Conservation (phyloP, 139 green algal genomes). For the Chlamydomonas asymmetrica region DNA sequence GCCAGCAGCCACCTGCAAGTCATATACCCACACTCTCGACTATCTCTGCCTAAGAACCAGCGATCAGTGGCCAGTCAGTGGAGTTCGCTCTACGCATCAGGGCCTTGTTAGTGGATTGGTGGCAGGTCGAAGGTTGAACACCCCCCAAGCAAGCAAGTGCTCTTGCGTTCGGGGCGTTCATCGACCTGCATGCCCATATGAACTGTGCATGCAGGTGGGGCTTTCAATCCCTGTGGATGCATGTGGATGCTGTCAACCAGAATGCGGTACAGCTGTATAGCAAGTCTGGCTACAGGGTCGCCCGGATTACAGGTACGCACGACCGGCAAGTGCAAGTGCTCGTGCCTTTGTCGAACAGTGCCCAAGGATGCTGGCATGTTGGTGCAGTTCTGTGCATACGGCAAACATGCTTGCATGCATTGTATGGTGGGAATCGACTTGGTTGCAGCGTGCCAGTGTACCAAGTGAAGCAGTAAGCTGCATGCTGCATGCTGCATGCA, state of each 20-base stretch:
- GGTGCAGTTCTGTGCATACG: too few relatives aligned
- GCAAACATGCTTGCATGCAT: too few relatives aligned
- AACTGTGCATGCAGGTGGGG: conserved; percentile 8
- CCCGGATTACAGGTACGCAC: too few relatives aligned
- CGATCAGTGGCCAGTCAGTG: neutral
- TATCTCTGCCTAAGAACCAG: neutral
- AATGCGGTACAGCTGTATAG: conserved; percentile 27
- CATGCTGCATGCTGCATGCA: too few relatives aligned
- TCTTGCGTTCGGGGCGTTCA: too few relatives aligned
- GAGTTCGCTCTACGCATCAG: neutral
- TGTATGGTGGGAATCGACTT: too few relatives aligned
- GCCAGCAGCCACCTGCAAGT: neutral
- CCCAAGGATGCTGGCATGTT: too few relatives aligned
- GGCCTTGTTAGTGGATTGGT: neutral
- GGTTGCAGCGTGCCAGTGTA: too few relatives aligned
- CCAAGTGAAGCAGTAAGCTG: too few relatives aligned
- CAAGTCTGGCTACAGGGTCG: conserved; percentile 7
- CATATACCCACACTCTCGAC: neutral
- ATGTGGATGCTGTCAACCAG: conserved; percentile 16
- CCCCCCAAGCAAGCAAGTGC: neutral
- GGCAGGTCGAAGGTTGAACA: neutral
- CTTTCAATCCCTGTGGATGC: conserved; percentile 23
- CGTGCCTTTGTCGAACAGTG: too few relatives aligned
- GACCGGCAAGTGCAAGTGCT: too few relatives aligned
- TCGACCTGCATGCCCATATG: neutral